Percentiles rank a stretch among this genome's conserved stretches.
Conservation (phyloP, 352 stramenopile genomes). For the Pythium periplocum region DNA sequence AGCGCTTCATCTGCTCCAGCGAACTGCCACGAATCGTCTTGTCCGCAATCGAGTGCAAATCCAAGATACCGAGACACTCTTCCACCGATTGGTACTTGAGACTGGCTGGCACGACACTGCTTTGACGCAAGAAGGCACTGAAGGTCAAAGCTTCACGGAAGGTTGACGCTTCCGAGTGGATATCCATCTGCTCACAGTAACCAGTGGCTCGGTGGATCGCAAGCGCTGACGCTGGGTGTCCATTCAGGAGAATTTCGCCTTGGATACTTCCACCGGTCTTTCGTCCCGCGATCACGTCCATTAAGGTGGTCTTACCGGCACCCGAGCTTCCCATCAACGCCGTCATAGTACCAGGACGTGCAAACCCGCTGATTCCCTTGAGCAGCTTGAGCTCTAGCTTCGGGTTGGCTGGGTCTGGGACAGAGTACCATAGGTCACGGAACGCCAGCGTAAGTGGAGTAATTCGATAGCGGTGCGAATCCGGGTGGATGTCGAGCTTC, state of each 20-base stretch:
- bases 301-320: constrained; percentile 87
- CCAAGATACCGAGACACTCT: constrained; percentile 21
- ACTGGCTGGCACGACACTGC: constrained; percentile 12
- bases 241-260: constrained; percentile 42
- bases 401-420: constrained; percentile 19
- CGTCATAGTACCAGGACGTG: constrained; percentile 30
- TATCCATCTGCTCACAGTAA: constrained; percentile 26
- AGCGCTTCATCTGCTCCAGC: constrained; percentile 53
- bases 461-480: constrained; percentile 1
- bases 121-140: constrained; percentile 52
- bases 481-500: constrained; percentile 9
- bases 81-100: constrained; percentile 22
- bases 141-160: constrained; percentile 20
- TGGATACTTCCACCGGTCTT: constrained; percentile 81
- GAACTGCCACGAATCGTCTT: constrained; percentile 26
- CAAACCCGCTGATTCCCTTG: constrained; percentile 27
- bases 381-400: constrained; percentile 42
- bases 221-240: constrained; percentile 14
- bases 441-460: constrained; percentile 22
- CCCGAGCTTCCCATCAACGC: constrained; percentile 41
- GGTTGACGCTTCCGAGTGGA: constrained; percentile 18
- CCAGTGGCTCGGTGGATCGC: constrained; percentile 19
- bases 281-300: constrained; percentile 88
- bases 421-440: constrained; percentile 27
- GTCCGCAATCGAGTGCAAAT: constrained; percentile 21